These are phyloP conservation scores for Kurtzmaniella quercitrusa DNA, from an alignment of 1,139 yeast species.

Conservation along the genomic window DNA sequence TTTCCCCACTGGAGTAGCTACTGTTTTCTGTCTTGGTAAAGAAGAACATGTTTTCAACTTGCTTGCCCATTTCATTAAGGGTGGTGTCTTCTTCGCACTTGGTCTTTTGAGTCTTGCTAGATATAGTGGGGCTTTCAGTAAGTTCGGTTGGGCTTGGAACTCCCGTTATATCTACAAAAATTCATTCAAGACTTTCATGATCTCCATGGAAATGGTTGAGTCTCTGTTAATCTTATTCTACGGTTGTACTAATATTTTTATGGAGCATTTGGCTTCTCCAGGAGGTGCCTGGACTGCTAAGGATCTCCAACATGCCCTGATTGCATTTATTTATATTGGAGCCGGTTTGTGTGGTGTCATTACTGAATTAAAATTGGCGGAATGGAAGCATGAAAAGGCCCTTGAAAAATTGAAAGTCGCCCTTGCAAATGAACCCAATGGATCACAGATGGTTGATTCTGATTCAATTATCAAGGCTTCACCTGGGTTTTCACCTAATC, in stretches of 20 bases:
- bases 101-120: constrained; percentile 79
- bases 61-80: constrained; percentile 93
- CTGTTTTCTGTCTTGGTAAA: constrained; percentile 66
- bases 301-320: constrained; percentile 91
- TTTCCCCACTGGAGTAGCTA: constrained; percentile 71
- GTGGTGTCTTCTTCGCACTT: constrained; percentile 76
- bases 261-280: constrained; percentile 75
- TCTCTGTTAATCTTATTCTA: constrained; percentile 75
- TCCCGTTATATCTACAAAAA: constrained; percentile 36
- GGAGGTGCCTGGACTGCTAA: constrained; percentile 87
- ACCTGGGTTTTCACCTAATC: constrained; percentile 82
- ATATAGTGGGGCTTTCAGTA: constrained; percentile 75
- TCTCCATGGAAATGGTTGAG: constrained; percentile 86
- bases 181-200: constrained; percentile 46
- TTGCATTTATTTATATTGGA: constrained; percentile 92
- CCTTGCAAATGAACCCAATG: constrained; percentile 1
- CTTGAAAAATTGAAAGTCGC: constrained; percentile 17
- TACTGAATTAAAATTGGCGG: constrained; percentile 55
- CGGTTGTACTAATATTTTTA: constrained; percentile 81
- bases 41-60: constrained; percentile 68
- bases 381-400: constrained; percentile 46
- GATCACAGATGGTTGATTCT: constrained; percentile 1
- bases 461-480: constrained; percentile 35
- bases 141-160: constrained; percentile 93
- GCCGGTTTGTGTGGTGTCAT: constrained; percentile 89